phyloP scores from a whole-genome alignment of 208 protist species.

The Wallacemonas collosoma region DNA sequence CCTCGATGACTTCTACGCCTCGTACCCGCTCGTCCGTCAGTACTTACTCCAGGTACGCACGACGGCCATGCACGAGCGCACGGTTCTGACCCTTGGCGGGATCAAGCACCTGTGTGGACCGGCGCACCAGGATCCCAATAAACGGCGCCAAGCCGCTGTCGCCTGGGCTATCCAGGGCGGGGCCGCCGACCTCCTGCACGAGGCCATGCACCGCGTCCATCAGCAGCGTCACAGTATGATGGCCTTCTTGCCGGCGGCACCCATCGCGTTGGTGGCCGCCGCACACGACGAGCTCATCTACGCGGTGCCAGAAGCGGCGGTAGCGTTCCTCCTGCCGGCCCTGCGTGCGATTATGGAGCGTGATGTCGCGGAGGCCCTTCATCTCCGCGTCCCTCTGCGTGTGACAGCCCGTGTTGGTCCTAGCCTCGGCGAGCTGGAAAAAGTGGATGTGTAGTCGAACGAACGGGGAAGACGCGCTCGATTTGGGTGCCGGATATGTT shows the following conservation, averaged over 20 bases:
- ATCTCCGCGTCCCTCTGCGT: constrained; percentile 54
- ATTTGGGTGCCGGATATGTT: background rate
- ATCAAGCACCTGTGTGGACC: constrained; percentile 40
- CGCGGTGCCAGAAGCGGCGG: constrained; percentile 42
- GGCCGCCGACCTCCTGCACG: constrained; percentile 82
- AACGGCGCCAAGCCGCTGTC: constrained; percentile 66
- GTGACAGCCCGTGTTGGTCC: constrained; percentile 62
- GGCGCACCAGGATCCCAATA: constrained; percentile 35
- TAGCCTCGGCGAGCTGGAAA: constrained; percentile 49
- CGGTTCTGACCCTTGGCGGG: constrained; percentile 52
- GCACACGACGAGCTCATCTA: constrained; percentile 91
- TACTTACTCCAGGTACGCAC: constrained; percentile 61
- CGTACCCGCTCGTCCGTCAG: constrained; percentile 58
- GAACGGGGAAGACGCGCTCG: background rate
- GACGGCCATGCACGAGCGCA: constrained; percentile 35
- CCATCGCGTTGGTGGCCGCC: constrained; percentile 58
- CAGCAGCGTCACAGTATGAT: constrained; percentile 53
- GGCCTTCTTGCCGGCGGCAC: constrained; percentile 51
- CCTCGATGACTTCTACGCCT: constrained; percentile 46
- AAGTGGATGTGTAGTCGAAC: background rate
- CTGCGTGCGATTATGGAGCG: constrained; percentile 60
- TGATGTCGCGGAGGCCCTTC: constrained; percentile 31
- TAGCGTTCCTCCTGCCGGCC: constrained; percentile 37
- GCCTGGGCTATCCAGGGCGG: constrained; percentile 83
- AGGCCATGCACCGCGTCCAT: constrained; percentile 76